phyloP scores from a whole-genome alignment of 768 basidiomycete species.

The Tricholoma flavovirens region DNA sequence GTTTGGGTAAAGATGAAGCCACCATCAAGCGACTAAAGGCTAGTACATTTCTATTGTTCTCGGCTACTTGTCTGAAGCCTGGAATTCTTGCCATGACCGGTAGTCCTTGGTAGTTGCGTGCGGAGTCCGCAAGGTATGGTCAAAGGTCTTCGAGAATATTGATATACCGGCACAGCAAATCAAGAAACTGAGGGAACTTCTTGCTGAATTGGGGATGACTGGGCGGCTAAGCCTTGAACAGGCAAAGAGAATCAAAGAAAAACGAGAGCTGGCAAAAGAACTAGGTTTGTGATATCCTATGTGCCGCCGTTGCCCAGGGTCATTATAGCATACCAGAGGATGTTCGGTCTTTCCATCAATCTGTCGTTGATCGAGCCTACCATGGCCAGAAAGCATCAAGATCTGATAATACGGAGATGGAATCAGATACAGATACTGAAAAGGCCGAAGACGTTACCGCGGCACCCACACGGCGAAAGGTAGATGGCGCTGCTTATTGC shows the following conservation, averaged over 20 bases:
- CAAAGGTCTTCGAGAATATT: conserved; percentile 60
- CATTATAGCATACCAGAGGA: conserved; percentile 48
- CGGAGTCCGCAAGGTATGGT: conserved; percentile 74
- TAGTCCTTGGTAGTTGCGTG: conserved; percentile 69
- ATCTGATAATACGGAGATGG: conserved; percentile 19
- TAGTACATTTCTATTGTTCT: conserved; percentile 4
- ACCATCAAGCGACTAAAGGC: conserved; percentile 74
- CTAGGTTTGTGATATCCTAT: conserved; percentile 47
- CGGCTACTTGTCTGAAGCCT: neutral
- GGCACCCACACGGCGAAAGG: conserved; percentile 16
- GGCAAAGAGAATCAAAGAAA: conserved; percentile 67
- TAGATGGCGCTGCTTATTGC: neutral
- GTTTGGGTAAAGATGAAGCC: conserved; percentile 59
- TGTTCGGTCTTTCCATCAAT: conserved; percentile 62
- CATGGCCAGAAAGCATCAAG: conserved; percentile 17
- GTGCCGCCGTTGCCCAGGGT: neutral
- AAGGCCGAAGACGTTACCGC: conserved; percentile 25
- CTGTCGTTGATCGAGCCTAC: conserved; percentile 31
- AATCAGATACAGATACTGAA: conserved; percentile 21
- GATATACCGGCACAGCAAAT: conserved; percentile 59
- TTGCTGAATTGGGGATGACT: conserved; percentile 74
- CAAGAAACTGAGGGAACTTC: conserved; percentile 53
- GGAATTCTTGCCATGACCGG: neutral
- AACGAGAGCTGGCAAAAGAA: conserved; percentile 73
- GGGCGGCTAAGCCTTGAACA: conserved; percentile 75